Evolutionary conservation across 345 rosid genomes (phyloP), one percentile per base, ranked within the genome.

Genomic region (Eucalyptus regnans): DNA sequence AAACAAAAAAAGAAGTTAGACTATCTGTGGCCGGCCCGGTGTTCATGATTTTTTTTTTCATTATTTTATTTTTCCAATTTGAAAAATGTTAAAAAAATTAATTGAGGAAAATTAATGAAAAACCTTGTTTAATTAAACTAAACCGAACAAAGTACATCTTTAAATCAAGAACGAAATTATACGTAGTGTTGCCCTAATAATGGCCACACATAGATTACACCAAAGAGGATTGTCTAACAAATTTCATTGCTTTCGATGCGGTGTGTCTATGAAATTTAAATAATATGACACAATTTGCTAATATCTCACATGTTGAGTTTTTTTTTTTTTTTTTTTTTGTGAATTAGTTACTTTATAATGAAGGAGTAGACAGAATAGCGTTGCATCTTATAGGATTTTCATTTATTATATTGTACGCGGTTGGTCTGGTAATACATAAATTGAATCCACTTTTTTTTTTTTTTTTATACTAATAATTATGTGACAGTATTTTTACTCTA

Each of bases 21-120:
- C 80, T 52, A 27, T 33, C 68, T 2, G 33, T 29, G 68, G 31
- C 12, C 23, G 23, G 43, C 80, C 22, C 22, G 80, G 43, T 68
- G 80, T 68, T 68, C 10, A 8, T 8, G 43, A 64, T 29, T 64
- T 12, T 62, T 12, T 1, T 64, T 31, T 71, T 71, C 44, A 37
- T 71, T 33, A 71, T 71, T 37, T 37, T 18, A 13, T 64, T 31
- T 71, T 33, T 52, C 12, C 81, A 33, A 71, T 68, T 71, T 9
- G 8, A 68, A 66, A 68, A 33, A 1, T 1, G 0, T 33, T 71
- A 1, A 9, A 17, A 68, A 71, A 37, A 17, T 8, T 9, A 18
- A 18, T 33, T 3, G 46, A 37, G 46, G 46, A 8, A 71, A 71
- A 33, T 37, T 18, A 37, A 9, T 37, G 25, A 33, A 71, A 71